These are phyloP conservation scores for Neospora caninum DNA, from an alignment of 169 alveolate genomes.

Conservation along the genomic window DNA sequence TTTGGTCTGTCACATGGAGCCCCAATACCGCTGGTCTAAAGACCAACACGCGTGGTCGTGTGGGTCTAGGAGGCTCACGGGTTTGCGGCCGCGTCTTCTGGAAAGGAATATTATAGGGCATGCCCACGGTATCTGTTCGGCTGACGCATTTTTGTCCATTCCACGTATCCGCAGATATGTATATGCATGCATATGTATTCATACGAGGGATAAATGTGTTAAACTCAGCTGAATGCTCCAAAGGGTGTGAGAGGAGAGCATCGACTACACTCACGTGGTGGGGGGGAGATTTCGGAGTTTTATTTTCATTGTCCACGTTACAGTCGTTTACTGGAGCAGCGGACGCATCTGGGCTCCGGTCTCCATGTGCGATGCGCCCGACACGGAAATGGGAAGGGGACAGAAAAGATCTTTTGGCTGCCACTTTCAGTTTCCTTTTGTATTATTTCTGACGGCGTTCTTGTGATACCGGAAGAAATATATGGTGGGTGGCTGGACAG, in stretches of 20 bases:
- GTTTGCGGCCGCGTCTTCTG: neutral
- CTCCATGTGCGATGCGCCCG: no score
- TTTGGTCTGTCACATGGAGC: no score
- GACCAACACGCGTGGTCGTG: no score
- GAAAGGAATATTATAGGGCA: neutral
- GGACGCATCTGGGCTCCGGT: no score
- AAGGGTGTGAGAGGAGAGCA: neutral
- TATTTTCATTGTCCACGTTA: no score
- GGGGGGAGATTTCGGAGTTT: neutral
- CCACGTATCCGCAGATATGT: neutral
- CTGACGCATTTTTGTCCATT: neutral
- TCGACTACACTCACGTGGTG: neutral
- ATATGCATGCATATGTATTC: neutral
- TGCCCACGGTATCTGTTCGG: neutral
- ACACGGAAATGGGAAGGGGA: no score
- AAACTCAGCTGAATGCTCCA: neutral
- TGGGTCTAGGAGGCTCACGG: no score
- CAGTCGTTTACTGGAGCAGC: no score
- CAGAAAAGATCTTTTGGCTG: no score
- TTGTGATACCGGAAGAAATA: neutral
- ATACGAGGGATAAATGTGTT: neutral
- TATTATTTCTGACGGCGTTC: neutral
- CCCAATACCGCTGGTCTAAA: no score
- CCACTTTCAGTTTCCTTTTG: neutral
- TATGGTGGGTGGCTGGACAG: neutral